These are phyloP conservation scores for Verticillium nubilum DNA, from an alignment of 2,329 filamentous ascomycete species.

Conservation along the genomic window DNA sequence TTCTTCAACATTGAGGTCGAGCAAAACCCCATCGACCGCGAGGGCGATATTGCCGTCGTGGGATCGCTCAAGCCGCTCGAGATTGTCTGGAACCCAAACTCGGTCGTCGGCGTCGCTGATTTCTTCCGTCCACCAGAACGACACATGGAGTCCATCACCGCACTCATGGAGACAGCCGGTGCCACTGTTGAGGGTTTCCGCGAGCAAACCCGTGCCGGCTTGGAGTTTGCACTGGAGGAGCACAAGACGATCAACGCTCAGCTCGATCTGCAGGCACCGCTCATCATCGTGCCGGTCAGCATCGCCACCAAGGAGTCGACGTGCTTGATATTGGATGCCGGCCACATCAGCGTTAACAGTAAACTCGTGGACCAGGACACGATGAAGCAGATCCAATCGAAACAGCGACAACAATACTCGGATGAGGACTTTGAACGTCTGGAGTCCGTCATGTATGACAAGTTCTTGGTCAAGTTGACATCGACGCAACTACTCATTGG, in stretches of 20 bases:
- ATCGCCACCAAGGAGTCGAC: slow-evolving; percentile 76
- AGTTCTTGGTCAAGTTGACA: slow-evolving; percentile 85
- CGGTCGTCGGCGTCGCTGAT: slow-evolving; percentile 82
- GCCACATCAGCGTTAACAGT: slow-evolving; percentile 91
- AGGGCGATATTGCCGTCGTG: slow-evolving; percentile 84
- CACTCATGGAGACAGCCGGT: slow-evolving; percentile 90
- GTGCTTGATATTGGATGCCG: slow-evolving; percentile 91
- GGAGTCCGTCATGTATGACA: slow-evolving; percentile 95
- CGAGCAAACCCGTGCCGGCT: slow-evolving; percentile 89
- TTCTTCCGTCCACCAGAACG: slow-evolving; percentile 96
- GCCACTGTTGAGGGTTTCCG: slow-evolving; percentile 92
- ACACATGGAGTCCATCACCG: slow-evolving; percentile 97
- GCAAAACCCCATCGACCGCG: slow-evolving; percentile 88
- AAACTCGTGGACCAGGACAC: slow-evolving; percentile 91
- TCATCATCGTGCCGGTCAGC: slow-evolving; percentile 94
- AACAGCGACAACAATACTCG: slow-evolving; percentile 81
- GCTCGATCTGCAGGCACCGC: slow-evolving; percentile 87
- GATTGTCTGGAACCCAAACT: slow-evolving; percentile 94
- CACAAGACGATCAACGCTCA: slow-evolving; percentile 98
- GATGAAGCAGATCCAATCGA: slow-evolving; percentile 82
- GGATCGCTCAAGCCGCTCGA: slow-evolving; percentile 93
- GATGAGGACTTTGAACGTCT: slow-evolving; percentile 84
- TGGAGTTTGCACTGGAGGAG: slow-evolving; percentile 94
- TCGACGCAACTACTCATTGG: slow-evolving; percentile 95
- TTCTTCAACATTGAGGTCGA: slow-evolving; percentile 94